These are phyloP conservation scores for Iberis pinnata DNA, from an alignment of 345 rosid genomes.

Conservation along the genomic window DNA sequence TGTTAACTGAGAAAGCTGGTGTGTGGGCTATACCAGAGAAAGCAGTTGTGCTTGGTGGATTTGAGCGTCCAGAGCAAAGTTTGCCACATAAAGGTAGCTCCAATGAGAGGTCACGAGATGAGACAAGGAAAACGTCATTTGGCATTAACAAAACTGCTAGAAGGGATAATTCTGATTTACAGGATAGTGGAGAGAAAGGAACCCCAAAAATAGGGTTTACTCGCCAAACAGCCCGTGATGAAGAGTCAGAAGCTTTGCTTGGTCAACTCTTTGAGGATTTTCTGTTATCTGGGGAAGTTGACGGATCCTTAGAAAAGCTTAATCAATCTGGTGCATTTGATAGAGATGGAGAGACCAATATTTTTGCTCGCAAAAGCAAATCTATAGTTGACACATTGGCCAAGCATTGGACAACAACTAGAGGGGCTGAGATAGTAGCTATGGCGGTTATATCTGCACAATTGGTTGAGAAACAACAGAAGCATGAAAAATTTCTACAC, in stretches of 20 bases:
- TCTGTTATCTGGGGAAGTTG: conserved; percentile 57
- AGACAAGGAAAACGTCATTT: conserved; percentile 45
- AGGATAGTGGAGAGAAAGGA: conserved; percentile 29
- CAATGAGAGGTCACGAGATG: conserved; percentile 68
- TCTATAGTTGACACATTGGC: conserved; percentile 86
- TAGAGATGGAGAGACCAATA: conserved; percentile 78
- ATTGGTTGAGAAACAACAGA: conserved; percentile 81
- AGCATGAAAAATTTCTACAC: conserved; percentile 76
- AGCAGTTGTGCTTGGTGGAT: conserved; percentile 78
- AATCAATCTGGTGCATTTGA: conserved; percentile 75
- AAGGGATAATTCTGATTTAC: too few relatives aligned
- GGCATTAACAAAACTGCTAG: conserved; percentile 47
- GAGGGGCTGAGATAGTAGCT: conserved; percentile 90
- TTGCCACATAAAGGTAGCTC: conserved; percentile 87
- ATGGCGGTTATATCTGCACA: conserved; percentile 64
- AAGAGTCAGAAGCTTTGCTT: conserved; percentile 86
- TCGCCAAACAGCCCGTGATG: conserved; percentile 63
- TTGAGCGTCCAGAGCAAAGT: conserved; percentile 90
- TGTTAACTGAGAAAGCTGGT: conserved; percentile 89
- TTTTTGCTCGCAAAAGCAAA: conserved; percentile 74
- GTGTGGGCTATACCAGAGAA: conserved; percentile 97
- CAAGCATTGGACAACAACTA: conserved; percentile 96
- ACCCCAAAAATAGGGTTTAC: conserved; percentile 43
- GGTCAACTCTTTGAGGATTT: conserved; percentile 73
- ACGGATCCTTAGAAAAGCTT: conserved; percentile 60